Conservation (phyloP, 139 green algal species). For the Chlorella ohadii region DNA sequence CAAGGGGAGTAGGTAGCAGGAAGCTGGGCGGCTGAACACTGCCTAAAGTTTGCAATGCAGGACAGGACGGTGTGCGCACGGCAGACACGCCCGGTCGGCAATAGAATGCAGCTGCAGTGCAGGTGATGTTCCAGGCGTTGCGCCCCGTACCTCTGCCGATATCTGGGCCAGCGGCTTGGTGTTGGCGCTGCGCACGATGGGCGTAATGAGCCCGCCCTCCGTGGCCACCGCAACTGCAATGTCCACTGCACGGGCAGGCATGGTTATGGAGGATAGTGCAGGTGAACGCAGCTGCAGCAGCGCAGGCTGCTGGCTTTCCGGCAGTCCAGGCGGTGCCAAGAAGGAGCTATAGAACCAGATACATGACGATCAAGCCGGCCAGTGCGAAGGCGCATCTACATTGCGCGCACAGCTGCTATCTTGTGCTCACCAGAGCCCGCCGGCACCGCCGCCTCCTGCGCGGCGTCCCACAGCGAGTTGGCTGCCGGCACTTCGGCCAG, state of each 20-base stretch:
- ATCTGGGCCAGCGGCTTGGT: constrained; percentile 64
- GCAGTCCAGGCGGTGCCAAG: no score
- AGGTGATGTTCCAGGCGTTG: no score
- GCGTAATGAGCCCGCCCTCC: constrained; percentile 90
- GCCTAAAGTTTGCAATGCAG: no score
- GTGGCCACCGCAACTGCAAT: constrained; percentile 91
- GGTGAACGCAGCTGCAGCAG: neutral
- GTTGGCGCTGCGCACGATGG: constrained; percentile 80
- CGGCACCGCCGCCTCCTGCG: constrained; percentile 5
- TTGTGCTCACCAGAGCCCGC: neutral
- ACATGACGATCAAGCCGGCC: no score
- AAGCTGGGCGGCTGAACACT: no score
- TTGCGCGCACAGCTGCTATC: neutral
- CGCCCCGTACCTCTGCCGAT: constrained; percentile 50
- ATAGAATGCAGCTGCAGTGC: no score
- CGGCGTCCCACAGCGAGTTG: constrained; percentile 62
- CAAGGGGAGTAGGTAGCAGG: neutral
- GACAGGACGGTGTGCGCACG: no score
- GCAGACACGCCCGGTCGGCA: no score
- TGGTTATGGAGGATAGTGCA: neutral
- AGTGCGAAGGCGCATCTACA: no score
- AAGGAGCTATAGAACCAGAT: no score
- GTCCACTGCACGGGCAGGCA: constrained; percentile 68
- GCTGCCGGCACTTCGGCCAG: constrained; percentile 83
- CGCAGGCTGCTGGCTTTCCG: constrained; percentile 15